phyloP scores from a whole-genome alignment of 208 protist genomes.

The Vickermania ingenoplastis region DNA sequence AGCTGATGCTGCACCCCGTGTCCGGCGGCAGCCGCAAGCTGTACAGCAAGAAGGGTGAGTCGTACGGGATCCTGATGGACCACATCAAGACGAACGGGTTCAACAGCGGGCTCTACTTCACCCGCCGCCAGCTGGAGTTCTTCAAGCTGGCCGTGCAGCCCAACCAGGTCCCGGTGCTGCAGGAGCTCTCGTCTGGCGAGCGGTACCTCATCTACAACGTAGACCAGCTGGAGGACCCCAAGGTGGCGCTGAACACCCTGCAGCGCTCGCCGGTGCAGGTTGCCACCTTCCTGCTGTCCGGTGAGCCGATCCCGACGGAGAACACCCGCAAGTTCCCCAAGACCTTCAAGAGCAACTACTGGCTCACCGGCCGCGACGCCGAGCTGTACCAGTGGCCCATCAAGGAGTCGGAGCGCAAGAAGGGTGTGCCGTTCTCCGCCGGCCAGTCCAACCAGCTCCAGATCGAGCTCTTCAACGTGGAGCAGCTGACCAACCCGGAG shows the following conservation, averaged over 20 bases:
- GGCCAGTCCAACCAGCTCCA: conserved; percentile 36
- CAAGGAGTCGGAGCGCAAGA: conserved; percentile 68
- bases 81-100: conserved; percentile 76
- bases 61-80: conserved; percentile 40
- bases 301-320: conserved; percentile 68
- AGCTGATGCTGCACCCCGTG: conserved; percentile 57
- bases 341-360: conserved; percentile 76
- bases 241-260: conserved; percentile 64
- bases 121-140: conserved; percentile 67
- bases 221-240: conserved; percentile 75
- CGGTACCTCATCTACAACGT: conserved; percentile 81
- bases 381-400: conserved; percentile 83
- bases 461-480: conserved; percentile 80
- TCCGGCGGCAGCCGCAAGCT: conserved; percentile 68
- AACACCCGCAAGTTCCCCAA: conserved; percentile 60
- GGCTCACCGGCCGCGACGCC: conserved; percentile 75
- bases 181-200: conserved; percentile 56
- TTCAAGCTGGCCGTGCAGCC: conserved; percentile 69
- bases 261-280: conserved; percentile 65
- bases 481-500: conserved; percentile 79
- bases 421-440: conserved; percentile 51
- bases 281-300: conserved; percentile 72
- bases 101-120: conserved; percentile 86
- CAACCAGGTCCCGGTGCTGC: conserved; percentile 40
- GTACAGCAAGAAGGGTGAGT: conserved; percentile 58